A percentile compares a stretch with the other conserved stretches of the same genome.
phyloP scores from a whole-genome alignment of 139 green algal species.

The Eudorina sp. region DNA sequence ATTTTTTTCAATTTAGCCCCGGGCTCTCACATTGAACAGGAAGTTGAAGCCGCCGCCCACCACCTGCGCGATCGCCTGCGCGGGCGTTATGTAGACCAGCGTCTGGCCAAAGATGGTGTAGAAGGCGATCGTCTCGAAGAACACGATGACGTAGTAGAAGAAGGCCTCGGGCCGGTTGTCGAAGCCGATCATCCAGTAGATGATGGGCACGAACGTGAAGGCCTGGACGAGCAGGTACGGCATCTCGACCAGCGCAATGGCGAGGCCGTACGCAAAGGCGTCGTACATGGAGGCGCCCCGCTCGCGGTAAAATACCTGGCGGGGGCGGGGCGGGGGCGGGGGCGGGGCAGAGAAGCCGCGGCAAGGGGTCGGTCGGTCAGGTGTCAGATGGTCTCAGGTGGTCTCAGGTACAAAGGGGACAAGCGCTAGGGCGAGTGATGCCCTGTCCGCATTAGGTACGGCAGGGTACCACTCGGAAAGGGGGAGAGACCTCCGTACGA shows the following conservation, averaged over 20 bases:
- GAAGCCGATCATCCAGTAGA: conserved; percentile 76
- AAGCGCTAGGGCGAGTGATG: too few relatives aligned
- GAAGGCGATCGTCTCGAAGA: conserved; percentile 63
- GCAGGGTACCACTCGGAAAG: too few relatives aligned
- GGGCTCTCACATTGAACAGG: conserved; percentile 52
- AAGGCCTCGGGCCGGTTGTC: conserved; percentile 22
- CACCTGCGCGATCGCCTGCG: conserved; percentile 59
- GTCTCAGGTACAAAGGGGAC: too few relatives aligned
- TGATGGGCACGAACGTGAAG: conserved; percentile 70
- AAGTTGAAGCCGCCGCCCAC: conserved; percentile 57
- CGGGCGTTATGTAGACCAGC: conserved; percentile 69
- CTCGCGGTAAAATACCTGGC: conserved; percentile 55
- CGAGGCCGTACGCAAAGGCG: conserved; percentile 58
- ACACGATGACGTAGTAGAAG: conserved; percentile 61
- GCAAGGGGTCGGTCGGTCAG: too few relatives aligned
- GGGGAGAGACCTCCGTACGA: too few relatives aligned
- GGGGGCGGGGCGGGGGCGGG: background rate
- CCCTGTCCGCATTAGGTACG: too few relatives aligned
- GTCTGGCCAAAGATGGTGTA: conserved; percentile 70
- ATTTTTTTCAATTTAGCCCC: too few relatives aligned
- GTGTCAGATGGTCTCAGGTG: too few relatives aligned
- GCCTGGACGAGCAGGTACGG: conserved; percentile 68
- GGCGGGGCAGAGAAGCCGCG: background rate
- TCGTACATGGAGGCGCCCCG: conserved; percentile 50
- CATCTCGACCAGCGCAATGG: conserved; percentile 67